Base-by-base conservation (phyloP, 2,329 filamentous ascomycete genomes). In the Cladophialophora immunda region DNA sequence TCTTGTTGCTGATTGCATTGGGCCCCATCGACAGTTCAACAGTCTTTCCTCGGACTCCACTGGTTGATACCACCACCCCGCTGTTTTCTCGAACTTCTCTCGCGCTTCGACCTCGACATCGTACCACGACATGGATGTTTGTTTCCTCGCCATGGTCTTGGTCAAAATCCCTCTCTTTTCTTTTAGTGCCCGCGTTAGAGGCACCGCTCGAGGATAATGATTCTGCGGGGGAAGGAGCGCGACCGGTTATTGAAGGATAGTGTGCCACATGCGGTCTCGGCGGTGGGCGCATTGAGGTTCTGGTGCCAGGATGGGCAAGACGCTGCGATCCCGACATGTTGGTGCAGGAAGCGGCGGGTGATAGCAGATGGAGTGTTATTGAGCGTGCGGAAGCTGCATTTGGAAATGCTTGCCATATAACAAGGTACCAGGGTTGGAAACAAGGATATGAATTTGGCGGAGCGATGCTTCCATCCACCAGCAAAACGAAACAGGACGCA, bases 61-160 rank as follows among this genome's bases (percentile, higher is more conserved):
- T 92, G 3, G 94, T 94, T 27, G 86, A 89, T 9, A 99, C 89
- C 1, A 98, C 94, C 1, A 98, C 93, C 45, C 93, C 92, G 77
- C 93, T 97, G 80, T 97, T 99, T 79, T 99, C 95, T 73, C 89
- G 87, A 61, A 97, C 89, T 81, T 99, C 95, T 72, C 94, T 90
- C 73, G 97, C 92, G 77, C 92, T 98, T 70, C 95, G 90, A 4
- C 94, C 95, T 73, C 95, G 88, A 81, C 94, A 99, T 70, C 95
- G 87, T 65, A 99, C 96, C 36, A 98, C 94, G 55, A 99, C 95
- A 77, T 96, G 95, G 80, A 99, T 99, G 77, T 97, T 99, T 7
- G 94, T 98, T 79, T 97, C 93, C 73, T 94, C 90, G 59, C 86
- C 86, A 64, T 81, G 80, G 34, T 92, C 88, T 5, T 86, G 79